Evolutionary conservation across 495 filamentous ascomycete species (phyloP).

Genomic region (Penicillium lagena): DNA sequence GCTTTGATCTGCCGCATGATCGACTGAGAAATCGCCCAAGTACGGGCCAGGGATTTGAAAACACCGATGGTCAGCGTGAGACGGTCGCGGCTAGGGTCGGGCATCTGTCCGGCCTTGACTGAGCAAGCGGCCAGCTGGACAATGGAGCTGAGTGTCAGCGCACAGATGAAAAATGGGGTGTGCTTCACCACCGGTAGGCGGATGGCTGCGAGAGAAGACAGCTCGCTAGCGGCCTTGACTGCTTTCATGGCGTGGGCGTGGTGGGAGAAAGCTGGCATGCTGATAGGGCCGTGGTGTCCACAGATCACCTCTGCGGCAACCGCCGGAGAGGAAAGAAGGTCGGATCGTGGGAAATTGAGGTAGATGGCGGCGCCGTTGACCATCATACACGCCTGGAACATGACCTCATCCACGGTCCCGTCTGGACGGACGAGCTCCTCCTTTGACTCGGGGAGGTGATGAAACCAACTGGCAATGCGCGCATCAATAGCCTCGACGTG

Average conservation of each 20-base stretch:
- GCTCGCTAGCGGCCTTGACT: conserved; percentile 67
- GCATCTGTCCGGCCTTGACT: conserved; percentile 63
- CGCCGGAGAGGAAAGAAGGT: conserved; percentile 41
- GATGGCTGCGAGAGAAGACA: conserved; percentile 72
- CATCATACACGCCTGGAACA: conserved; percentile 88
- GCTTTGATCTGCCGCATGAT: conserved; percentile 67
- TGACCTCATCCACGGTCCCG: conserved; percentile 72
- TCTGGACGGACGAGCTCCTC: conserved; percentile 60
- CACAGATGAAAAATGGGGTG: conserved; percentile 86
- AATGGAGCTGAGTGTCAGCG: conserved; percentile 55
- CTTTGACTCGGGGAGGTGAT: conserved; percentile 75
- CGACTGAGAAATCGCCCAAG: conserved; percentile 71
- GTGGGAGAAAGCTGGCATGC: conserved; percentile 45
- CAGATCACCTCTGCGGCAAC: conserved; percentile 44
- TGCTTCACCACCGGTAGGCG: conserved; percentile 66
- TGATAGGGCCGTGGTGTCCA: conserved; percentile 37
- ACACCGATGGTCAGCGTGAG: conserved; percentile 79
- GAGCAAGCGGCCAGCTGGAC: conserved; percentile 60
- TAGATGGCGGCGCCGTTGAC: conserved; percentile 51
- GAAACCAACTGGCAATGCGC: conserved; percentile 72
- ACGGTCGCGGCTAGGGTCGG: conserved; percentile 63
- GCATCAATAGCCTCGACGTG: conserved; percentile 58
- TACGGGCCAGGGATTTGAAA: conserved; percentile 62
- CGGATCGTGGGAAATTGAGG: conserved; percentile 43
- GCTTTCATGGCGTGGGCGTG: conserved; percentile 74